Base-by-base conservation (phyloP, 1,284 basidiomycete genomes). In the Tilletia setariae region DNA sequence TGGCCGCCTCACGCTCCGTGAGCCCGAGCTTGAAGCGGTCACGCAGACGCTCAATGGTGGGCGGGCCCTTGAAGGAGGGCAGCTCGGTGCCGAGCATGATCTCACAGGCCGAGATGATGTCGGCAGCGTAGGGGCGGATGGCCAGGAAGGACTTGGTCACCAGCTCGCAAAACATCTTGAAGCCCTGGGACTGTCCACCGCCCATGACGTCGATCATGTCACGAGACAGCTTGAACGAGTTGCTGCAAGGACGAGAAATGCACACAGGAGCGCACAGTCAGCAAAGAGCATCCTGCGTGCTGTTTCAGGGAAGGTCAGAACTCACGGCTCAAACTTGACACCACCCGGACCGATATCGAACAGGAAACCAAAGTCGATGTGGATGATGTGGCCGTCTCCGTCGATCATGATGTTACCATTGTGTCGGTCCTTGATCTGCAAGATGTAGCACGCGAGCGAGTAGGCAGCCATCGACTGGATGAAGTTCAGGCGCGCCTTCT, bases 351-450 rank as follows among this genome's bases (percentile, higher is more conserved):
- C 95, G 87, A 98, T 98, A 83, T 98, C 95, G 79, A 98, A 98
- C 68, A 98, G 84, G 86, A 98, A 98, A 0, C 95, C 96, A 80
- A 98, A 98, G 84, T 98, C 94, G 74, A 98, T 89, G 81, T 98
- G 95, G 2, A 97, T 88, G 71, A 98, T 92, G 80, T 97, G 94
- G 0, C 95, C 95, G 71, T 94, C 94, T 7, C 91, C 93, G 79
- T 97, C 94, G 70, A 98, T 95, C 94, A 98, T 96, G 79, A 98
- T 98, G 83, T 98, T 98, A 23, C 95, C 95, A 80, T 98, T 98
- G 84, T 98, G 95, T 44, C 95, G 86, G 83, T 98, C 96, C 84
- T 96, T 95, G 84, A 98, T 93, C 83, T 98, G 95, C 47, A 98
- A 84, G 72, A 98, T 93, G 83, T 97, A 98, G 83, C 95, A 98